These are phyloP conservation scores for Blastobotrys terrestris DNA, from an alignment of 805 yeast species.

Conservation along the genomic window DNA sequence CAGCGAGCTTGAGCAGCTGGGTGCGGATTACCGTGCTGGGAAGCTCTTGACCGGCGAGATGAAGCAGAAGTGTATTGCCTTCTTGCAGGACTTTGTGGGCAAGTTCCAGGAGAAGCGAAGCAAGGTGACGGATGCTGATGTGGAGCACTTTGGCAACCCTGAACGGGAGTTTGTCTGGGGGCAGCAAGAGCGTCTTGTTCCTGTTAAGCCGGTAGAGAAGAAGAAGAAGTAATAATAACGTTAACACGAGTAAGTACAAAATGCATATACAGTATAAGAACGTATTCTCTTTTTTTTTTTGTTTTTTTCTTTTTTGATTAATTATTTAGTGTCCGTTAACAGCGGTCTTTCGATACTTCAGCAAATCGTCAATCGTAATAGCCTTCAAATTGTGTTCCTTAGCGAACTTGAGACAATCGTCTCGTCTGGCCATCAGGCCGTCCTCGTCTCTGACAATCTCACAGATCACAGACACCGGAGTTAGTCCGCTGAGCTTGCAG, in stretches of 20 bases:
- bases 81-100: conserved; percentile 70
- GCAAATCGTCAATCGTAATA: conserved; percentile 72
- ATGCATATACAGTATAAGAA: neutral
- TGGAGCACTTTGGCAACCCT: conserved; percentile 59
- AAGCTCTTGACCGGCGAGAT: conserved; percentile 87
- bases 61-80: conserved; percentile 79
- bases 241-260: neutral
- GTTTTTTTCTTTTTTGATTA: no score
- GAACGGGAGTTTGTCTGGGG: conserved; percentile 77
- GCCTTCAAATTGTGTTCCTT: conserved; percentile 56
- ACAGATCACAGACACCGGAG: conserved; percentile 87
- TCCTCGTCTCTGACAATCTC: conserved; percentile 90
- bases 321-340: conserved; percentile 3
- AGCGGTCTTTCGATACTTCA: conserved; percentile 35
- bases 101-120: conserved; percentile 78
- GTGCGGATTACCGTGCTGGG: conserved; percentile 67
- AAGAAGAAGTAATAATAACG: conserved; percentile 2
- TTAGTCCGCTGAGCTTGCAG: conserved; percentile 65
- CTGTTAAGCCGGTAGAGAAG: conserved; percentile 43
- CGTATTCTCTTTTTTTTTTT: neutral
- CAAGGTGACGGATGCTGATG: conserved; percentile 51
- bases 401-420: conserved; percentile 73
- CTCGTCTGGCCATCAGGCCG: conserved; percentile 91
- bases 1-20: conserved; percentile 56
- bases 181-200: conserved; percentile 62